phyloP scores from a whole-genome alignment of 2,329 filamentous ascomycete species.

The Cercospora berteroae region DNA sequence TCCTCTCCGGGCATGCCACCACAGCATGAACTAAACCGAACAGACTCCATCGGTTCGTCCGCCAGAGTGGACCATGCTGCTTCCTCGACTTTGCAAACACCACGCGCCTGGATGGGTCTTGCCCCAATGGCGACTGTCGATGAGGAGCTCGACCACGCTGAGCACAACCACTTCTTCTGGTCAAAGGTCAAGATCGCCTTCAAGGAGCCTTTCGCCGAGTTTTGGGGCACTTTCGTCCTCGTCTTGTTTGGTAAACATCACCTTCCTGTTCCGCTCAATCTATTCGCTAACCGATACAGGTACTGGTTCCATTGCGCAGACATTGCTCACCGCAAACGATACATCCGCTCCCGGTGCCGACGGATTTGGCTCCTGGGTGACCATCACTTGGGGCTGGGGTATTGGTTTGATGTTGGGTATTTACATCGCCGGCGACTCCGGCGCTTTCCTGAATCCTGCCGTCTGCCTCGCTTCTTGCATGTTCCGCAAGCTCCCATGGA shows the following conservation, averaged over 20 bases:
- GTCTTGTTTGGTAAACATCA: slow-evolving; percentile 39
- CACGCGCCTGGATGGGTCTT: slow-evolving; percentile 36
- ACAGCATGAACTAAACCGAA: neutral
- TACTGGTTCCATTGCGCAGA: slow-evolving; percentile 46
- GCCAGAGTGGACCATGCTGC: neutral
- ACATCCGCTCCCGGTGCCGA: slow-evolving; percentile 42
- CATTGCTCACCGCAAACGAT: slow-evolving; percentile 41
- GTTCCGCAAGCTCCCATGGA: slow-evolving; percentile 67
- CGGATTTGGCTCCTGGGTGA: slow-evolving; percentile 45
- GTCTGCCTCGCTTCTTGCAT: slow-evolving; percentile 69
- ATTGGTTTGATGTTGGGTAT: slow-evolving; percentile 66
- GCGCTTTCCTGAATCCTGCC: slow-evolving; percentile 56
- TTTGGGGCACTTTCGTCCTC: slow-evolving; percentile 45
- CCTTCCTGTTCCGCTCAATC: neutral
- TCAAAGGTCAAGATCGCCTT: slow-evolving; percentile 42
- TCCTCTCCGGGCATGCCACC: slow-evolving; percentile 12
- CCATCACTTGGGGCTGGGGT: slow-evolving; percentile 50
- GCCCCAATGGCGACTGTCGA: slow-evolving; percentile 44
- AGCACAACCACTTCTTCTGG: slow-evolving; percentile 43
- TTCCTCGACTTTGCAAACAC: slow-evolving; percentile 13
- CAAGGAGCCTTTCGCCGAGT: slow-evolving; percentile 48
- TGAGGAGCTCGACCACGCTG: slow-evolving; percentile 42
- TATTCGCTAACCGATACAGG: slow-evolving; percentile 27
- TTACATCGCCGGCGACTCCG: slow-evolving; percentile 37
- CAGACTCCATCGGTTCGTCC: neutral